Base-by-base conservation (phyloP, 176 grass and related monocot genomes). In the Ensete glaucum region DNA sequence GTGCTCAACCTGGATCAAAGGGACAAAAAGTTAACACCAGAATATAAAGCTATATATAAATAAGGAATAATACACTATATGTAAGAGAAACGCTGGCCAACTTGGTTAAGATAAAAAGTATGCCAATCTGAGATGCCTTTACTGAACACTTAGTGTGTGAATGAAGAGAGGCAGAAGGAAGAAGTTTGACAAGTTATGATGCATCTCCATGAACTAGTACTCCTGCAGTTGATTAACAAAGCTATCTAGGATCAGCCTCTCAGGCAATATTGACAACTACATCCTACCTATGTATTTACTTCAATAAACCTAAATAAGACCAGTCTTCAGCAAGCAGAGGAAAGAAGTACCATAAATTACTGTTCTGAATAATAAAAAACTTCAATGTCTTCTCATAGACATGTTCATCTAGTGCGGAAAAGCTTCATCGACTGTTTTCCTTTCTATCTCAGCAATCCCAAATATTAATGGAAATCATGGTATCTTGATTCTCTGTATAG, bases 1-100 rank as follows among this genome's bases (percentile, higher is more conserved):
- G 77, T 95, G 85, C 48, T 99, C 96, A 27, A 94, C 90, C 96
- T 99, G 76, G 12, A 51, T 72, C 34, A 56, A 72, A 79, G 72
- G 10, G 56, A 50, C 21, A 27, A 15, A 3, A 25, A 8, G 27
- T 74, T 2, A 26, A 15, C 22, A 73, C 16, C 10, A 26, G 24
- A 23, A 54, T 27, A 1, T 34, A 17, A 25, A 10, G 17, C 34
- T 43, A 43, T 26, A 10, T 10, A 62, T 19, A 20, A 21, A 62
- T 4, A 62, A 43, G 34, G 17, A 17, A 20, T 24, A 20, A 64
- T 43, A 43, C 34, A 43, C 29, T 34, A 65, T 65, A 26, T 26
- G 23, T 26, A 26, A 1, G 21, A 65, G 26, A 10, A 26, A 26
- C 1, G 11, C 24, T 9, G 23, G 1, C 2, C 26, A 20, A 20